Conservation (phyloP, 2,329 filamentous ascomycete genomes). For the Penicillium concentricum region DNA sequence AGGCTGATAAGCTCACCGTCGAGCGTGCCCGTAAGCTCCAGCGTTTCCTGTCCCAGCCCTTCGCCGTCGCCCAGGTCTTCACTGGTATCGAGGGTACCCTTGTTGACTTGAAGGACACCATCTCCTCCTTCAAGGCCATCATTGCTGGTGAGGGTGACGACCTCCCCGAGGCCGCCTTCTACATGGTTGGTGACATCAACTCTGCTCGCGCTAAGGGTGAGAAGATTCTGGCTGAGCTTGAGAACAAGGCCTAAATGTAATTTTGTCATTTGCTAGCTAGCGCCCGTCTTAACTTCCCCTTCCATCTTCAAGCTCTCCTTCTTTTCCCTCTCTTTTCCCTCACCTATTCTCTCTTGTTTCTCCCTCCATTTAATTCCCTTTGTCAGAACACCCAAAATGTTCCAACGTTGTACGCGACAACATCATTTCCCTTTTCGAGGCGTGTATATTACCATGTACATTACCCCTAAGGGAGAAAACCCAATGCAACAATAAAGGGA, state of each 20-base stretch:
- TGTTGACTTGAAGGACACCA: conserved; percentile 98
- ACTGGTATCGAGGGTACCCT: conserved; percentile 90
- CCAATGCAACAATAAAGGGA: conserved; percentile 19
- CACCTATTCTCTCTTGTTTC: conserved; percentile 7
- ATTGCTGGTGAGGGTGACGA: conserved; percentile 92
- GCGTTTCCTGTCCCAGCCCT: conserved; percentile 99
- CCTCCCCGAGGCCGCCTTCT: conserved; percentile 90
- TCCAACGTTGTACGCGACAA: conserved; percentile 14
- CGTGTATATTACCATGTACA: conserved; percentile 45
- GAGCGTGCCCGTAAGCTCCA: conserved; percentile 99
- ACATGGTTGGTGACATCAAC: conserved; percentile 97
- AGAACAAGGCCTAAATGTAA: conserved; percentile 55
- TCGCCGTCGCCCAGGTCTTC: conserved; percentile 76
- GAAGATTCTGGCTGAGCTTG: conserved; percentile 98
- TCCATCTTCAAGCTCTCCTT: conserved; percentile 11
- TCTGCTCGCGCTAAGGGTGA: conserved; percentile 95
- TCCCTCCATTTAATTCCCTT: conserved; percentile 29
- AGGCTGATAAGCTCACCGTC: conserved; percentile 99
- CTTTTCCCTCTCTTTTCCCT: conserved; percentile 7
- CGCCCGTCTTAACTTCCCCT: conserved; percentile 31
- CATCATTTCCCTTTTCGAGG: conserved; percentile 37
- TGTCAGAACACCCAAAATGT: conserved; percentile 14
- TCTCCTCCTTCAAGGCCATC: conserved; percentile 95
- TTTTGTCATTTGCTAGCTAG: conserved; percentile 40
- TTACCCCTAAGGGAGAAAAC: conserved; percentile 37